Conservation (phyloP, 305 asterid genomes). For the Plantago rigida region DNA sequence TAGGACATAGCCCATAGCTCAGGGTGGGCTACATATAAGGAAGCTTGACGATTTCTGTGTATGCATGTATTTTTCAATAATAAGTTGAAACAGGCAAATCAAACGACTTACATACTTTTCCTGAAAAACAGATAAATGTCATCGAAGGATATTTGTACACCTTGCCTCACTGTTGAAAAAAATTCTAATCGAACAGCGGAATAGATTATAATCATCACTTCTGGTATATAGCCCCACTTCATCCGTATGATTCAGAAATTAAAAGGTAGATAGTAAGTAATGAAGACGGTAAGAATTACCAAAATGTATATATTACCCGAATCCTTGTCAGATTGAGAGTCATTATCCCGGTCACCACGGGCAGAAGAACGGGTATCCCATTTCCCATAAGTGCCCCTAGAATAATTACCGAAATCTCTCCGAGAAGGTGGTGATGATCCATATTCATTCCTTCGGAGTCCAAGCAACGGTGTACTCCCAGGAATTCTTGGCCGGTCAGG, state of each 20-base stretch:
- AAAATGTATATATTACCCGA: conserved; percentile 42
- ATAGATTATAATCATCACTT: not conserved
- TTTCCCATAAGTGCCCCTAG: conserved; percentile 56
- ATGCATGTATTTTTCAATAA: too few relatives aligned
- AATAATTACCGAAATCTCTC: conserved; percentile 43
- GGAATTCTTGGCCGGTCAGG: conserved; percentile 58
- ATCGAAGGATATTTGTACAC: too few relatives aligned
- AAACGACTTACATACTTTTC: too few relatives aligned
- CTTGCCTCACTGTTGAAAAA: too few relatives aligned
- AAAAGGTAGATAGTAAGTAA: not conserved
- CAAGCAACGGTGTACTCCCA: conserved; percentile 41
- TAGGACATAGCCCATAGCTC: too few relatives aligned
- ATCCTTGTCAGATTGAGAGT: conserved; percentile 67
- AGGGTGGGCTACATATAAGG: too few relatives aligned
- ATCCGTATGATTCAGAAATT: not conserved
- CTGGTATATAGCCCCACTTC: not conserved
- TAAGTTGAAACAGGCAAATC: too few relatives aligned
- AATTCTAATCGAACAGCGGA: too few relatives aligned
- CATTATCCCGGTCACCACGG: conserved; percentile 64
- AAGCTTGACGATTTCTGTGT: too few relatives aligned
- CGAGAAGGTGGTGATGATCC: conserved; percentile 76
- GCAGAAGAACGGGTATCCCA: conserved; percentile 70
- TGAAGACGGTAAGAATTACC: not conserved
- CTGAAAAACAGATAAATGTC: too few relatives aligned
- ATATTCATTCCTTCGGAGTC: conserved; percentile 55